Evolutionary conservation across 768 basidiomycete genomes (phyloP), one percentile per base, ranked within the genome.

Genomic region (Termitomyces sp.): DNA sequence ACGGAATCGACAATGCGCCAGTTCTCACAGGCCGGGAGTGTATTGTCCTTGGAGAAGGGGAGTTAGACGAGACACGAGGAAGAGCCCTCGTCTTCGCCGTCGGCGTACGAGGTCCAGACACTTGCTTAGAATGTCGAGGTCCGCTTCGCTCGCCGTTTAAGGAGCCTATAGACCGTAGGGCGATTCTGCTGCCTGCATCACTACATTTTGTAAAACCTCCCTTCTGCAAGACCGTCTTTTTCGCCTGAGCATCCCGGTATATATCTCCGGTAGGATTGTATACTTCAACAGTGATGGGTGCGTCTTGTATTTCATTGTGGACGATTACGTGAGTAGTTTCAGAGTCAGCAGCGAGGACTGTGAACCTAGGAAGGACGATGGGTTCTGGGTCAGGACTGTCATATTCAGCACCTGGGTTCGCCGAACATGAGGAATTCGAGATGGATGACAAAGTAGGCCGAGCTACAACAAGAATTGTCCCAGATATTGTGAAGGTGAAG

Each of bases 291-390:
- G 73, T 78, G 22, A 74, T 70, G 22, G 70, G 66, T 11, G 67
- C 63, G 22, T 71, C 72, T 30, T 83, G 78, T 3, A 80, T 72
- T 58, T 85, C 85, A 66, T 88, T 89, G 44, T 80, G 79, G 58
- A 90, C 75, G n/a, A 79, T 72, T 37, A 79, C 82, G 1, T 82
- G 75, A 12, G 81, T 79, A 13, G 76, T 75, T 68, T 92, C 88
- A 8, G 75, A 72, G 65, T 92, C 86, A 2, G 87, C 82, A 11
- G 86, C 81, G 16, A 89, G 78, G 16, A 91, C 81, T 18, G 81
- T 84, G 65, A 93, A 89, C 15, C 80, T 78, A 4, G 91, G 91
- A 27, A 92, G 67, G 42, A 81, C 72, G 45, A 91, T 71, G n/a
- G 83, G 79, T 42, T 81, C 78, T 9, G 75, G 70, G 56, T 79